These are phyloP conservation scores for Trichoderma arundinaceum DNA, from an alignment of 2,329 filamentous ascomycete genomes.

Conservation along the genomic window DNA sequence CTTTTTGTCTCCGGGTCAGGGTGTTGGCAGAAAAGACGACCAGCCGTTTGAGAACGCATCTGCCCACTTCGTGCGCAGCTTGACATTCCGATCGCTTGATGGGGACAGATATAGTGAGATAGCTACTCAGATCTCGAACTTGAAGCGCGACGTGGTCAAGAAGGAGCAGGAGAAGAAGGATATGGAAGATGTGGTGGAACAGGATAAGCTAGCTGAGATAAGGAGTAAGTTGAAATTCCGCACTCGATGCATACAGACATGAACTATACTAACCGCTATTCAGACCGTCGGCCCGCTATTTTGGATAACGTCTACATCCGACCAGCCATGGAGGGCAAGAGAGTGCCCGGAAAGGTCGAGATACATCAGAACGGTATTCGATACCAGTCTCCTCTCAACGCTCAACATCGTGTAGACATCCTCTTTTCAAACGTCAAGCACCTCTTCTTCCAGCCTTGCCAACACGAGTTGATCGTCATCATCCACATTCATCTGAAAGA, in stretches of 20 bases:
- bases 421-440: conserved; percentile 99
- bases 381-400: conserved; percentile 81
- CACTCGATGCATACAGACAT: neutral
- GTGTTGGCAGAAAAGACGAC: conserved; percentile 95
- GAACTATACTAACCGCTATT: conserved; percentile 47
- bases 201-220: conserved; percentile 95
- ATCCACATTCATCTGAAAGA: conserved; percentile 98
- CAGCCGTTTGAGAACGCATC: conserved; percentile 96
- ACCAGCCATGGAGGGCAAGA: conserved; percentile 94
- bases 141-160: conserved; percentile 91
- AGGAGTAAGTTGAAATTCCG: conserved; percentile 66
- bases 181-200: conserved; percentile 98
- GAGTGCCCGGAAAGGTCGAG: conserved; percentile 92
- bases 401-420: conserved; percentile 85
- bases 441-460: conserved; percentile 97
- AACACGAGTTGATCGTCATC: conserved; percentile 94
- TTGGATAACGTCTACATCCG: conserved; percentile 95
- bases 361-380: conserved; percentile 99
- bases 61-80: conserved; percentile 92
- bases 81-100: conserved; percentile 93
- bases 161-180: conserved; percentile 99
- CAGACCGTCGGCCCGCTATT: conserved; percentile 85
- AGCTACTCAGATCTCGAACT: conserved; percentile 88
- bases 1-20: conserved; percentile 94
- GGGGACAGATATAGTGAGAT: conserved; percentile 89